These are phyloP conservation scores for Globisporangium nodosum DNA, from an alignment of 352 stramenopile genomes.

Conservation along the genomic window DNA sequence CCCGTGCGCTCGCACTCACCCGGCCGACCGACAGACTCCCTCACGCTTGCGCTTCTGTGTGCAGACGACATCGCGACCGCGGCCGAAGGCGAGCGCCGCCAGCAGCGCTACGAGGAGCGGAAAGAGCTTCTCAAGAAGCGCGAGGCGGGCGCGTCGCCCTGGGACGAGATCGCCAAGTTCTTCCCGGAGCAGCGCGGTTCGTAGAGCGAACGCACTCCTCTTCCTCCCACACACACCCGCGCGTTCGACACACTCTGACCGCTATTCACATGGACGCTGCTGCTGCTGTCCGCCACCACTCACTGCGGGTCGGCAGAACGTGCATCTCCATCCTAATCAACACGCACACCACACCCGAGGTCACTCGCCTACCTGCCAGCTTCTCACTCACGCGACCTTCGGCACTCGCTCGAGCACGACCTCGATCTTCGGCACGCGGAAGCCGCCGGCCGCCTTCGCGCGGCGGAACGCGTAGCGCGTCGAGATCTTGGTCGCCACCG, in stretches of 20 bases:
- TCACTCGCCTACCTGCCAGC: not conserved
- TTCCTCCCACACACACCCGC: not conserved
- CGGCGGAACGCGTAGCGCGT: conserved; percentile 62
- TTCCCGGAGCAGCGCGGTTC: conserved; percentile 4
- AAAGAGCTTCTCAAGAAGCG: conserved; percentile 28
- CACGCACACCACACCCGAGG: not conserved
- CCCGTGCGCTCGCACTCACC: not conserved
- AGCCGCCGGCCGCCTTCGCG: conserved; percentile 37
- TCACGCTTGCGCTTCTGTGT: not conserved
- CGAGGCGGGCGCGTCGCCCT: conserved; percentile 2
- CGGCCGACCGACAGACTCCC: not conserved
- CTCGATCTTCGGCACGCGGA: conserved; percentile 71
- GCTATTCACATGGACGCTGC: conserved; percentile 8
- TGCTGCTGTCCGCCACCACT: not conserved
- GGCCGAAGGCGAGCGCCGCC: conserved; percentile 69
- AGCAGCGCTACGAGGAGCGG: conserved; percentile 51
- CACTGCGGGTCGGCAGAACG: not conserved
- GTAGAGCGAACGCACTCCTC: not conserved
- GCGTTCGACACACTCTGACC: not conserved
- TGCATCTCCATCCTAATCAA: not conserved
- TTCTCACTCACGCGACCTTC: conserved; percentile 24
- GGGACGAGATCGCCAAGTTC: conserved; percentile 4
- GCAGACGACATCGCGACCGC: conserved; percentile 80
- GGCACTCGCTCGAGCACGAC: conserved; percentile 47
- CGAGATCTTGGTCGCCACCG: conserved; percentile 54